Base-by-base conservation (phyloP, 2,329 filamentous ascomycete genomes). In the Aspergillus hiratsukae region DNA sequence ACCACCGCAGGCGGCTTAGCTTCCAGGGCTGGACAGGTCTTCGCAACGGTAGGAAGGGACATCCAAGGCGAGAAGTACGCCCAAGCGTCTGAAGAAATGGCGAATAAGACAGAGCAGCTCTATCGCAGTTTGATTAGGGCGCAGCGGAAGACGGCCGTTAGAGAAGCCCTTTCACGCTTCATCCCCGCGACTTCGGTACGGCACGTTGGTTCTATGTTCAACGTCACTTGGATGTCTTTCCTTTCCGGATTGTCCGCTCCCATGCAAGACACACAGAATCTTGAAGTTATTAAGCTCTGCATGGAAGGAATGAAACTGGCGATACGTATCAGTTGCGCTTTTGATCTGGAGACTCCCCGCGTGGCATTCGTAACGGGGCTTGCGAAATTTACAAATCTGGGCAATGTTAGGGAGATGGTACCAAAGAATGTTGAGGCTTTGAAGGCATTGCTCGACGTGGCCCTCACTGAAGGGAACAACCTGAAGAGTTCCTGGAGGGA, bases 181-280 rank as follows among this genome's bases (percentile, higher is more conserved):
- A 95, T 99, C 54, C 89, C 91, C 1, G 94, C 94, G 3, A 94
- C 91, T 1, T 97, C 92, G 0, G 92, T 91, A 71, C 93, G 91
- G 66, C 94, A 99, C 72, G 89, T 97, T 51, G 94, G 94, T 0
- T 91, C 94, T 0, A 99, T 99, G 94, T 97, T 99, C 69, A 92
- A 96, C 66, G 91, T 96, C 25, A 95, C 91, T 0, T 99, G 94
- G 94, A 99, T 97, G 93, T 96, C 93, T 9, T 95, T 97, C 73
- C 88, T 99, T 68, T 97, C 93, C 4, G 92, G 92, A 0, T 82
- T 99, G 27, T 97, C 93, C 1, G 92, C 90, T 51, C 90, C 95
- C 64, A 92, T 94, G 71, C 94, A 97, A 66, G 92, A 96, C 69
- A 89, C 90, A 0, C 90, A 96, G 64, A 97, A 97, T 67, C 80